Evolutionary conservation across 2,329 filamentous ascomycete genomes (phyloP).

Genomic region (Geosmithia flava): DNA sequence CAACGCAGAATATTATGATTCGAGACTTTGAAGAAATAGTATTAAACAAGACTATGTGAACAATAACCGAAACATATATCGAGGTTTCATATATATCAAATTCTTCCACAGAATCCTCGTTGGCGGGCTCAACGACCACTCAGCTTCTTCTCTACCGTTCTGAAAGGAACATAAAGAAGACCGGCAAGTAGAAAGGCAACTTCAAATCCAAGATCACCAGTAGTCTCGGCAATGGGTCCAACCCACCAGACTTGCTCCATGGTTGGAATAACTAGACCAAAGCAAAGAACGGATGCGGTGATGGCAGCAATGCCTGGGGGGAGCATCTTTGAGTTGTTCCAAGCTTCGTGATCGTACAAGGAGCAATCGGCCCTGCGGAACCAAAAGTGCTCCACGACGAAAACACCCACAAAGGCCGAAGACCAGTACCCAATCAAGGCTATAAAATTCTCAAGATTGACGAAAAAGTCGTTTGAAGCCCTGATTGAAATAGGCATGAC

Average conservation of each 20-base stretch:
- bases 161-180: conserved; percentile 32
- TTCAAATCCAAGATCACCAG: conserved; percentile 56
- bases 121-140: conserved; percentile 7
- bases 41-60: too few species aligned
- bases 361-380: conserved; percentile 30
- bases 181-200: conserved; percentile 41
- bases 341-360: conserved; percentile 31
- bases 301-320: conserved; percentile 35
- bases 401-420: conserved; percentile 37
- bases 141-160: conserved; percentile 28
- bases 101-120: too few species aligned
- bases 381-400: conserved; percentile 32
- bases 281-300: conserved; percentile 27
- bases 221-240: conserved; percentile 44
- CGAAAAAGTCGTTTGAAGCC: conserved; percentile 39
- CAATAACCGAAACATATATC: too few species aligned
- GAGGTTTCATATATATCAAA: too few species aligned
- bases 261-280: conserved; percentile 41
- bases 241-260: conserved; percentile 51
- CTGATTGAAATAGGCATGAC: conserved; percentile 46
- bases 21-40: too few species aligned
- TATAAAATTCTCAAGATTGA: conserved; percentile 43
- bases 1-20: too few species aligned
- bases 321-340: conserved; percentile 31
- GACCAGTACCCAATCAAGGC: conserved; percentile 48